phyloP scores from a whole-genome alignment of 75 land plant genomes.

The Isoetes taiwanensis region DNA sequence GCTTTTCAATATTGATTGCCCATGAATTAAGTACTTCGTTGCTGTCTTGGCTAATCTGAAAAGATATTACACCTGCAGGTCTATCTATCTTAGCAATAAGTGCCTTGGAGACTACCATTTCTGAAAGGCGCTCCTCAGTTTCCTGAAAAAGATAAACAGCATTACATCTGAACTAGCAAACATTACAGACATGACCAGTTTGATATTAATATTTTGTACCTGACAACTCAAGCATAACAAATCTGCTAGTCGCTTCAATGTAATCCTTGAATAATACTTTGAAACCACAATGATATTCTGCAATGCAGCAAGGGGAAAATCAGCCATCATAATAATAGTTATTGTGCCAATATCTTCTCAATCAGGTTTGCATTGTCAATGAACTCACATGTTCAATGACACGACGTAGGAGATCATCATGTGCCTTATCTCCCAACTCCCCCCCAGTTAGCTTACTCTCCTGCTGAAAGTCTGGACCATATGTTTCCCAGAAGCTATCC shows the following conservation, averaged over 20 bases:
- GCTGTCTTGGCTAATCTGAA: constrained; percentile 62
- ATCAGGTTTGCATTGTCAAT: too few relatives aligned
- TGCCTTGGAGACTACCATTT: constrained; percentile 90
- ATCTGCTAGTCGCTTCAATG: constrained; percentile 74
- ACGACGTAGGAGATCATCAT: constrained; percentile 74
- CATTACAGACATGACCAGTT: background rate
- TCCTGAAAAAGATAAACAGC: constrained; percentile 33
- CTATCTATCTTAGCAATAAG: constrained; percentile 90
- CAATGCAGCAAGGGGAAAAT: constrained; percentile 3
- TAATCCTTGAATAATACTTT: constrained; percentile 89
- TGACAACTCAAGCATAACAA: constrained; percentile 67
- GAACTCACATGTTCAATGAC: constrained; percentile 86
- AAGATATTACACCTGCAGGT: constrained; percentile 71
- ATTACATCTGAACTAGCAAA: background rate
- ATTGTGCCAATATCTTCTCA: too few relatives aligned
- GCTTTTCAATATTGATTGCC: constrained; percentile 81
- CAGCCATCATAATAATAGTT: too few relatives aligned
- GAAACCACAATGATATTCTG: constrained; percentile 98
- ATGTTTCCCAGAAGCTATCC: constrained; percentile 70
- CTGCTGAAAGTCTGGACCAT: constrained; percentile 64
- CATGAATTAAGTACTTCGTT: constrained; percentile 92
- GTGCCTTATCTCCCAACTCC: constrained; percentile 55
- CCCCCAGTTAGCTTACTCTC: constrained; percentile 73
- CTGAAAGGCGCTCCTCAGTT: constrained; percentile 86
- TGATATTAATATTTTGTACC: too few relatives aligned